Evolutionary conservation across 257 asterid species (phyloP).

Genomic region (Ajuga chamaepitys): DNA sequence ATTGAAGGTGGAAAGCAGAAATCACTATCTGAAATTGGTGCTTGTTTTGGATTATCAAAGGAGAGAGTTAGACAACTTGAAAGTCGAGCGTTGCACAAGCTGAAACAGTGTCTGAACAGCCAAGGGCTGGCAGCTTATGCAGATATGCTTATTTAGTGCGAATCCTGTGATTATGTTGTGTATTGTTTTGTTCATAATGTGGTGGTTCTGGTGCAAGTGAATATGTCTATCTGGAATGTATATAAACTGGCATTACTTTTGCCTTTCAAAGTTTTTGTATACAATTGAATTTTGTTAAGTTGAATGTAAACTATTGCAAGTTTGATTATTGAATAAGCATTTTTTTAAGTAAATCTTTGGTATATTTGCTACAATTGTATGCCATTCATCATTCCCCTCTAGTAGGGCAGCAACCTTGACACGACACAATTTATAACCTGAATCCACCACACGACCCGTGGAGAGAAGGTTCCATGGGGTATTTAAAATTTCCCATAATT

Average conservation of each 20-base stretch:
- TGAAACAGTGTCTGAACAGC: conserved; percentile 56
- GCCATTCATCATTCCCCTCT: too few relatives aligned
- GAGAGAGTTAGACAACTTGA: conserved; percentile 91
- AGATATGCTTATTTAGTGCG: conserved; percentile 41
- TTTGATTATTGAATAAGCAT: background rate
- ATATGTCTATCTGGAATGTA: conserved; percentile 11
- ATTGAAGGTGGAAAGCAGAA: conserved; percentile 45
- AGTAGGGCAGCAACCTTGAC: too few relatives aligned
- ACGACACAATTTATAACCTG: too few relatives aligned
- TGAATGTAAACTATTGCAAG: background rate
- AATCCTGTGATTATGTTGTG: background rate
- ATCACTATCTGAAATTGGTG: conserved; percentile 83
- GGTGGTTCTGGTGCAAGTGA: background rate
- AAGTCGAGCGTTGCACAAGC: conserved; percentile 71
- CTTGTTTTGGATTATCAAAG: conserved; percentile 60
- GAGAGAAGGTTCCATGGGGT: too few relatives aligned
- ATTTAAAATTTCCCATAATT: too few relatives aligned
- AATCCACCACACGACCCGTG: too few relatives aligned
- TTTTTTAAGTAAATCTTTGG: background rate
- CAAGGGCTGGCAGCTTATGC: conserved; percentile 68
- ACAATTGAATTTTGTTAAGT: background rate
- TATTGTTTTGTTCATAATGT: background rate
- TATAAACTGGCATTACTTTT: conserved; percentile 16
- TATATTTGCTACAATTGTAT: too few relatives aligned
- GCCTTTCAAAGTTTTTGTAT: background rate